Conservation (phyloP, 352 stramenopile genomes). For the Phytophthora lateralis region DNA sequence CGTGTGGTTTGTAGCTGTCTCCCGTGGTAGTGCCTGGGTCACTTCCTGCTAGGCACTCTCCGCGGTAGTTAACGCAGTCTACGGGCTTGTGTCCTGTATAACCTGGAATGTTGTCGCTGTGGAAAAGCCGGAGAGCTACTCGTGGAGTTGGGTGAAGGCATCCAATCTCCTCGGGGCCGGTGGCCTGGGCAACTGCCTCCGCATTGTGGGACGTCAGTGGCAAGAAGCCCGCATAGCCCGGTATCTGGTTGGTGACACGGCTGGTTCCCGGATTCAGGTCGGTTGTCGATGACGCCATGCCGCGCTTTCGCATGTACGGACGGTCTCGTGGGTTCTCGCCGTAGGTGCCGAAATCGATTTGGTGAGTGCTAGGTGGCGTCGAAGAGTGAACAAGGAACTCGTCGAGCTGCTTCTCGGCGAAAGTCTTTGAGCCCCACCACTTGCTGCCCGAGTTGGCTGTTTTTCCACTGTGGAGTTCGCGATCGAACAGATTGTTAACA, state of each 20-base stretch:
- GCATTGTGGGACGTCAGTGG: conserved; percentile 62
- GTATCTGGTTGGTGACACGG: conserved; percentile 81
- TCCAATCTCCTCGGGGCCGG: conserved; percentile 40
- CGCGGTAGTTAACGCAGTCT: conserved; percentile 81
- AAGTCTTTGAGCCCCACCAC: conserved; percentile 19
- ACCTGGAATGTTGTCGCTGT: conserved; percentile 82
- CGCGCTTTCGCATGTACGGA: conserved; percentile 73
- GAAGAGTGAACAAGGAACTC: conserved; percentile 55
- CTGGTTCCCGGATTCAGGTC: conserved; percentile 75
- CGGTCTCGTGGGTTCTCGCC: conserved; percentile 62
- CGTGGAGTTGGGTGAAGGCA: conserved; percentile 37
- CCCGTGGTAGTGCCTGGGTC: conserved; percentile 67
- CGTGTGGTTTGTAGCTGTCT: conserved; percentile 57
- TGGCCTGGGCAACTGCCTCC: conserved; percentile 57
- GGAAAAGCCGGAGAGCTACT: conserved; percentile 68
- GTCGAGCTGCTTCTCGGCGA: conserved; percentile 26
- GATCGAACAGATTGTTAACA: conserved; percentile 44
- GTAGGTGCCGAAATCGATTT: conserved; percentile 75
- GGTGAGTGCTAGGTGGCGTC: conserved; percentile 72
- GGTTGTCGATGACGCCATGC: conserved; percentile 80
- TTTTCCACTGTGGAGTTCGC: conserved; percentile 34
- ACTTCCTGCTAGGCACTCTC: conserved; percentile 69
- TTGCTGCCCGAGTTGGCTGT: conserved; percentile 21
- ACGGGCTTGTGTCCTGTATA: conserved; percentile 84
- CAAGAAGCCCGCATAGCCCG: conserved; percentile 79